Conservation (phyloP, 1,284 basidiomycete species). For the Chiua sp. region DNA sequence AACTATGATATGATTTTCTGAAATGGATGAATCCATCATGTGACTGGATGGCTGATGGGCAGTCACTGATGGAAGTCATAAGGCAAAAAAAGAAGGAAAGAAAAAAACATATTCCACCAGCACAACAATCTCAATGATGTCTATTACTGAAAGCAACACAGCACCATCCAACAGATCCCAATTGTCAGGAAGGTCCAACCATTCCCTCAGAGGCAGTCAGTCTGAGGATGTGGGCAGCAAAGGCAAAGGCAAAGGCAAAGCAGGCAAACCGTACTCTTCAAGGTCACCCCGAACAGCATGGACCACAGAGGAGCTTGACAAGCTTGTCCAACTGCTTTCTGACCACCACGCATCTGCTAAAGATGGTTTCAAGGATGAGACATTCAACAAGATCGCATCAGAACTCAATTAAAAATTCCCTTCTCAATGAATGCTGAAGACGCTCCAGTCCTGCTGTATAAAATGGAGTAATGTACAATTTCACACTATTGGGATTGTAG, state of each 20-base stretch:
- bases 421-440: background rate
- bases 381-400: slow-evolving; percentile 1
- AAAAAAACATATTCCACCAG: too few species aligned
- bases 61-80: too few species aligned
- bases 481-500: background rate
- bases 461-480: background rate
- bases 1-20: too few species aligned
- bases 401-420: background rate
- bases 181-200: background rate
- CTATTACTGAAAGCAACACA: background rate
- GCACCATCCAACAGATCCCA: background rate
- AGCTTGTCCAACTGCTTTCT: background rate
- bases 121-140: background rate
- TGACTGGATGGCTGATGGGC: too few species aligned
- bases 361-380: background rate
- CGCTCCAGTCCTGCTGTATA: background rate
- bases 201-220: background rate
- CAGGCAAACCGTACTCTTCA: background rate
- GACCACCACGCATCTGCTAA: background rate
- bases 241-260: background rate
- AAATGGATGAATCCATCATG: too few species aligned
- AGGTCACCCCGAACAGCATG: background rate
- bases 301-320: background rate
- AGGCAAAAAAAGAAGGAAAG: too few species aligned
- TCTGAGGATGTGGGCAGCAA: background rate